phyloP scores from a whole-genome alignment of 2,329 filamentous ascomycete species.

The Claviceps digitariae region DNA sequence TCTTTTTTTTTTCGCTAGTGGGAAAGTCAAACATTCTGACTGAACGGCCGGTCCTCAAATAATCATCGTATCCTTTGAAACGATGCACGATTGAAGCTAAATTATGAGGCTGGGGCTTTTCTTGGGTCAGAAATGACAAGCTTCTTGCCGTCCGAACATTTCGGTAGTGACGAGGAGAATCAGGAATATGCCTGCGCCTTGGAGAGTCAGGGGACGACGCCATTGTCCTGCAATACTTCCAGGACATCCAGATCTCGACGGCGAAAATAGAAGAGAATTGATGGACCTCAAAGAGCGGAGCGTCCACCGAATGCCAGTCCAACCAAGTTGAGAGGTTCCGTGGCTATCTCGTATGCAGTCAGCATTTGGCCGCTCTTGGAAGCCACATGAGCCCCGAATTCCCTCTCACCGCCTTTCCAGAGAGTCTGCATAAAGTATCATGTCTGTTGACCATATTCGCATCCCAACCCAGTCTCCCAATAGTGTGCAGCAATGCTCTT shows the following conservation, averaged over 20 bases:
- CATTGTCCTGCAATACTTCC: too few relatives aligned
- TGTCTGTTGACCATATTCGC: not conserved
- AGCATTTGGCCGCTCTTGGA: not conserved
- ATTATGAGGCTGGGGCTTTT: too few relatives aligned
- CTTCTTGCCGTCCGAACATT: too few relatives aligned
- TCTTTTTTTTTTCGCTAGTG: too few relatives aligned
- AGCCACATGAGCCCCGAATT: not conserved
- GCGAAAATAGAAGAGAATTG: not conserved
- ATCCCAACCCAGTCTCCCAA: not conserved
- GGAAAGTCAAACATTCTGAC: too few relatives aligned
- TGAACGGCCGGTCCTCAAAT: too few relatives aligned
- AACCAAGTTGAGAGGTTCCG: not conserved
- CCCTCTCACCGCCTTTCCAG: not conserved
- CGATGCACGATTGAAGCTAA: too few relatives aligned
- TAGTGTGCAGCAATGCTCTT: not conserved
- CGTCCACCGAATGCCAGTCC: not conserved
- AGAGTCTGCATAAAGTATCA: not conserved
- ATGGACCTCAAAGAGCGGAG: not conserved
- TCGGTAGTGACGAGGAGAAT: not conserved
- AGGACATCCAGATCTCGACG: not conserved
- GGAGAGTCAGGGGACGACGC: too few relatives aligned
- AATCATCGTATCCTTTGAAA: too few relatives aligned
- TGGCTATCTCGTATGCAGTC: not conserved
- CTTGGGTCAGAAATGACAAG: too few relatives aligned
- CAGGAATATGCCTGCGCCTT: not conserved